Evolutionary conservation across 331 rosid species (phyloP).

Genomic region (Malus hybrid): DNA sequence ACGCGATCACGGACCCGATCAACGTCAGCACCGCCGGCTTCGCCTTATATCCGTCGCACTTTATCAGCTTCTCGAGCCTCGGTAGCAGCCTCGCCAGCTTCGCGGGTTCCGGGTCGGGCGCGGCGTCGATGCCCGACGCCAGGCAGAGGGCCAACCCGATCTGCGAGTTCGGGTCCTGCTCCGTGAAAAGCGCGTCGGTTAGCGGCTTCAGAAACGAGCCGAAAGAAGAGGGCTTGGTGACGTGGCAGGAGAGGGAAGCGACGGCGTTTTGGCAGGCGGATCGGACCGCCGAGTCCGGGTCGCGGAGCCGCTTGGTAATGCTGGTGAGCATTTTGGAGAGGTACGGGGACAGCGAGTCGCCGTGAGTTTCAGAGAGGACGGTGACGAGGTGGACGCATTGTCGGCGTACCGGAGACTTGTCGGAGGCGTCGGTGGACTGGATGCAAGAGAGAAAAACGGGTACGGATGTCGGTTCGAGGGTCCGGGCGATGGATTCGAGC

Average conservation of each 20-base stretch:
- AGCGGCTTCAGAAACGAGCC: conserved; percentile 63
- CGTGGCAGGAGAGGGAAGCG: conserved; percentile 59
- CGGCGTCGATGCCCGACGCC: conserved; percentile 66
- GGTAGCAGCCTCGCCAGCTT: conserved; percentile 73
- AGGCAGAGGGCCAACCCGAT: conserved; percentile 80
- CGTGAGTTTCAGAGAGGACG: conserved; percentile 58
- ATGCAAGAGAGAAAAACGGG: conserved; percentile 71
- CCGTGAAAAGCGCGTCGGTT: conserved; percentile 79
- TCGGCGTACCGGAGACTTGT: conserved; percentile 70
- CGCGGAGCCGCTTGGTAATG: conserved; percentile 71
- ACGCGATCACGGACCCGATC: conserved; percentile 59
- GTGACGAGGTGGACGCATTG: conserved; percentile 69
- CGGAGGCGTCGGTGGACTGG: conserved; percentile 74
- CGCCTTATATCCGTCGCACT: conserved; percentile 65
- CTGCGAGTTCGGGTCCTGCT: conserved; percentile 81
- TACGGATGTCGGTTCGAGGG: conserved; percentile 41
- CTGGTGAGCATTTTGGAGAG: conserved; percentile 54
- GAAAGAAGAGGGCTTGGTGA: conserved; percentile 68
- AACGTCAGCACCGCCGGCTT: conserved; percentile 68
- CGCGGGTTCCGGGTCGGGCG: conserved; percentile 67
- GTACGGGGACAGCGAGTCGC: conserved; percentile 67
- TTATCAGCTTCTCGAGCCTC: conserved; percentile 66
- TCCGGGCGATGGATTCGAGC: conserved; percentile 68
- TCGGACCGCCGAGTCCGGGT: conserved; percentile 90
- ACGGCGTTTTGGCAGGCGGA: conserved; percentile 80